These are phyloP conservation scores for Aspergillus kassunensis DNA, from an alignment of 495 filamentous ascomycete species.

Conservation along the genomic window DNA sequence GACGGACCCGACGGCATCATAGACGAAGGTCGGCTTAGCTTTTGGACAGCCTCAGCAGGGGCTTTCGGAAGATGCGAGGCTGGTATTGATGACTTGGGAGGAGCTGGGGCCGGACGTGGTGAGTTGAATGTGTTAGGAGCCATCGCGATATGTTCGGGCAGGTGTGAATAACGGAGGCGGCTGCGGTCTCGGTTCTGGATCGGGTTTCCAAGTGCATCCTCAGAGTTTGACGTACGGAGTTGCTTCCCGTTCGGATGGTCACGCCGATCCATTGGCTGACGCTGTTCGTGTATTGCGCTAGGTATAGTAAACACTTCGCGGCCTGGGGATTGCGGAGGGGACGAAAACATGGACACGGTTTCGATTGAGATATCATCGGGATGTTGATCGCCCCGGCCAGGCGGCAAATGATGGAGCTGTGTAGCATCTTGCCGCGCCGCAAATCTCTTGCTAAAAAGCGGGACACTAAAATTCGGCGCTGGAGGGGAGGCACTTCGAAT, in stretches of 20 bases:
- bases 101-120: background rate
- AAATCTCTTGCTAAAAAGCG: constrained; percentile 46
- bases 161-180: constrained; percentile 22
- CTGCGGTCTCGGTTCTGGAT: constrained; percentile 8
- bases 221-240: constrained; percentile 33
- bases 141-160: constrained; percentile 14
- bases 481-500: constrained; percentile 37
- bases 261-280: background rate
- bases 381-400: constrained; percentile 16
- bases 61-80: background rate
- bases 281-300: constrained; percentile 20
- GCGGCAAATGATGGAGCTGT: constrained; percentile 17
- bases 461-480: constrained; percentile 51
- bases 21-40: too few species aligned
- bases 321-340: constrained; percentile 39
- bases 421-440: constrained; percentile 20
- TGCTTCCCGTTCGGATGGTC: constrained; percentile 12
- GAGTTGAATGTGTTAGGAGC: background rate
- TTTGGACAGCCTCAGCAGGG: background rate
- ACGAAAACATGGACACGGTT: constrained; percentile 26
- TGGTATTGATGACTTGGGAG: background rate
- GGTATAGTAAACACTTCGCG: constrained; percentile 25
- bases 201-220: constrained; percentile 28
- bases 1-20: too few species aligned
- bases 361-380: constrained; percentile 18